Percentiles rank a stretch among this genome's conserved stretches.
These are phyloP conservation scores for Septoria petroselini DNA, from an alignment of 2,329 filamentous ascomycete species.

Conservation along the genomic window DNA sequence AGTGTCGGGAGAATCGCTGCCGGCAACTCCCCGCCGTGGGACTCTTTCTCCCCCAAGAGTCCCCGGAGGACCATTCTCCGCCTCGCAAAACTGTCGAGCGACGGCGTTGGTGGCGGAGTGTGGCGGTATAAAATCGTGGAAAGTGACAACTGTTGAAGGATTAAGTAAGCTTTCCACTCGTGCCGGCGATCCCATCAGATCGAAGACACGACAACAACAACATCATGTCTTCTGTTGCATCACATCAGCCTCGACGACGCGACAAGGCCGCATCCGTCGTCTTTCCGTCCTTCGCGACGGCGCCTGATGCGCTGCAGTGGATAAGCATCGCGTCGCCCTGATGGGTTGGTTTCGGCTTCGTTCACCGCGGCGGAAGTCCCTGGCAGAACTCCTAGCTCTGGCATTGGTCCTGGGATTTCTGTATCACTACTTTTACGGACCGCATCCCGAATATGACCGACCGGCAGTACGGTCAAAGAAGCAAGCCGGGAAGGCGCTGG, in stretches of 20 bases:
- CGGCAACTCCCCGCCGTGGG: too few species aligned
- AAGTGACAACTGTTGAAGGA: neutral
- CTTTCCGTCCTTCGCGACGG: too few species aligned
- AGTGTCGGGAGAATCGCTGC: too few species aligned
- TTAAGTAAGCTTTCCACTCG: constrained; percentile 8
- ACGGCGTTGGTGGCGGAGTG: too few species aligned
- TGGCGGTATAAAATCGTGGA: too few species aligned
- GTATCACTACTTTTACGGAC: constrained; percentile 10
- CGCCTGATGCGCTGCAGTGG: neutral
- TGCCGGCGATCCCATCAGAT: constrained; percentile 3
- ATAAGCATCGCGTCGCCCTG: neutral
- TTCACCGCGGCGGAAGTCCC: constrained; percentile 11
- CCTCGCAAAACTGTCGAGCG: too few species aligned
- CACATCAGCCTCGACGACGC: neutral
- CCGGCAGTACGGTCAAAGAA: constrained; percentile 9
- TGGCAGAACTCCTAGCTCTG: constrained; percentile 12
- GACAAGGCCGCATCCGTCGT: neutral
- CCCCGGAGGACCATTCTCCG: too few species aligned
- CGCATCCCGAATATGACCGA: constrained; percentile 11
- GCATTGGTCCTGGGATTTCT: constrained; percentile 7
- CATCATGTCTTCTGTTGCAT: neutral
- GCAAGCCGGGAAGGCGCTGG: constrained; percentile 9
- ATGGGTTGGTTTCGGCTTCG: constrained; percentile 8
- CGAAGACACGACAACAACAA: neutral
- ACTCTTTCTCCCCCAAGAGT: too few species aligned